These are phyloP conservation scores for Beverwykella pulmonaria DNA, from an alignment of 495 filamentous ascomycete genomes.

Conservation along the genomic window DNA sequence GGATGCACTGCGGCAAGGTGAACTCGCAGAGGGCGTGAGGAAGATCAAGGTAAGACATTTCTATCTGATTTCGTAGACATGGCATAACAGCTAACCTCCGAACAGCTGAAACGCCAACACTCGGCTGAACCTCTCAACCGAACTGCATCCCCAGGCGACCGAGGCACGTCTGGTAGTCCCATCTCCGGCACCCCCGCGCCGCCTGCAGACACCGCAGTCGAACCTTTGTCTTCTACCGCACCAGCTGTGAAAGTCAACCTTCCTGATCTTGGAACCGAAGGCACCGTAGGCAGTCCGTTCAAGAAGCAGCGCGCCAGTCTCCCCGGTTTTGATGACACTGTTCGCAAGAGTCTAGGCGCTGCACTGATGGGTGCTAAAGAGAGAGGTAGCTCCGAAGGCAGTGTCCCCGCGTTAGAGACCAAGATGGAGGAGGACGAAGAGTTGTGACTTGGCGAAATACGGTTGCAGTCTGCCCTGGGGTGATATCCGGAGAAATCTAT, in stretches of 20 bases:
- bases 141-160: conserved; percentile 47
- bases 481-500: conserved; percentile 12
- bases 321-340: conserved; percentile 58
- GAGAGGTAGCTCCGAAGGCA: conserved; percentile 20
- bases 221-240: background rate
- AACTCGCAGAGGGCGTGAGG: conserved; percentile 86
- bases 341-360: conserved; percentile 30
- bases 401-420: conserved; percentile 7
- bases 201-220: background rate
- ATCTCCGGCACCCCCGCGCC: conserved; percentile 25
- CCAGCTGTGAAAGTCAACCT: conserved; percentile 8
- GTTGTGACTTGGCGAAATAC: conserved; percentile 39
- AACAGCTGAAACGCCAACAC: conserved; percentile 91
- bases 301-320: conserved; percentile 82
- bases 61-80: background rate
- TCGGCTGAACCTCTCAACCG: conserved; percentile 72
- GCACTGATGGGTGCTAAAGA: conserved; percentile 21
- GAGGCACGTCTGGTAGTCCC: conserved; percentile 51
- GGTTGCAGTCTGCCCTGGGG: conserved; percentile 32
- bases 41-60: conserved; percentile 77
- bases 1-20: conserved; percentile 79
- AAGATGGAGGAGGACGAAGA: conserved; percentile 41
- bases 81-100: conserved; percentile 32
- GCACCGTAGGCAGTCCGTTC: conserved; percentile 72
- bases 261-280: conserved; percentile 52